These are phyloP conservation scores for Seiridium unicorne DNA, from an alignment of 2,329 filamentous ascomycete species.

Conservation along the genomic window DNA sequence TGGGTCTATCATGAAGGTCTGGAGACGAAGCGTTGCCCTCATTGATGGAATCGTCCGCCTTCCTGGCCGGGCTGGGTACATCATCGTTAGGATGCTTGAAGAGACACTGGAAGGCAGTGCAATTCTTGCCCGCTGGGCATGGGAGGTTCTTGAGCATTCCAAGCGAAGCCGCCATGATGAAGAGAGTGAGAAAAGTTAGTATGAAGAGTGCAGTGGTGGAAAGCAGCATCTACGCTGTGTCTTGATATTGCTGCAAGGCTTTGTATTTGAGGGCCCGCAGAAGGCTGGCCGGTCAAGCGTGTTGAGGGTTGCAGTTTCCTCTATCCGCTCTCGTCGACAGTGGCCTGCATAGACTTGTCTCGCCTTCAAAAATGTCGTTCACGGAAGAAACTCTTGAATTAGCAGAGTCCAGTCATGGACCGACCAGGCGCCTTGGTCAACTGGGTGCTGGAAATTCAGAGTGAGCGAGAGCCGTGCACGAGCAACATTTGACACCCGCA, in stretches of 20 bases:
- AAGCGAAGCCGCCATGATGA: slow-evolving; percentile 24
- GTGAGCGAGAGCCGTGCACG: no score
- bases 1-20: slow-evolving; percentile 16
- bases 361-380: no score
- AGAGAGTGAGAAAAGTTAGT: background rate
- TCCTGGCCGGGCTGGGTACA: slow-evolving; percentile 11
- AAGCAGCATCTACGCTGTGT: slow-evolving; percentile 2
- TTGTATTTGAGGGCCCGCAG: background rate
- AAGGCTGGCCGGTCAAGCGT: background rate
- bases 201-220: background rate
- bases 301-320: background rate
- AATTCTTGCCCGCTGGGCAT: slow-evolving; percentile 46
- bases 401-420: no score
- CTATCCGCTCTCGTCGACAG: no score
- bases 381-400: no score
- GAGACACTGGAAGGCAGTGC: slow-evolving; percentile 49
- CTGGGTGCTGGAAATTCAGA: no score
- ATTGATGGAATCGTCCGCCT: background rate
- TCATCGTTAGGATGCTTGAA: slow-evolving; percentile 43
- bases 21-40: slow-evolving; percentile 6
- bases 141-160: slow-evolving; percentile 45
- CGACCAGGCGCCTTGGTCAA: no score
- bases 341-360: no score
- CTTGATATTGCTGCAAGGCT: background rate
- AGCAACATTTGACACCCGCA: no score